Conservation (phyloP, 306 rosid species). For the Casuarina cunninghamiana region DNA sequence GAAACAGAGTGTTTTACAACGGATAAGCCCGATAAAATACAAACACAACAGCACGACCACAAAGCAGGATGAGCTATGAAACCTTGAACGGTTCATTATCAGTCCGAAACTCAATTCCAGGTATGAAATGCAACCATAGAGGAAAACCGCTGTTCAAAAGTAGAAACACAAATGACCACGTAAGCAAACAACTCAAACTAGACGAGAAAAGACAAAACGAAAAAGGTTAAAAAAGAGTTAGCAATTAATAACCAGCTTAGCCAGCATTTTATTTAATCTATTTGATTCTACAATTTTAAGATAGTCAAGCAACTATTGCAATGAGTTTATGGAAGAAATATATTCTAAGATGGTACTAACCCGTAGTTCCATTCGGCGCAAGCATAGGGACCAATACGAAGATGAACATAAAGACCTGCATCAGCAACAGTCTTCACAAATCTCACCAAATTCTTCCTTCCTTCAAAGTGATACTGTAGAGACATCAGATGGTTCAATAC, state of each 20-base stretch:
- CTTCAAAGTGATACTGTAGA: conserved; percentile 73
- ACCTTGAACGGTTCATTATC: conserved; percentile 87
- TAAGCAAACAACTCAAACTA: not conserved
- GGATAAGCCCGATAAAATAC: not conserved
- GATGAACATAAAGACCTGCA: conserved; percentile 81
- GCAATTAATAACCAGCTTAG: not conserved
- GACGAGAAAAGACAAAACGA: not conserved
- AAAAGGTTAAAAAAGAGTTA: not conserved
- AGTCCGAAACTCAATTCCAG: conserved; percentile 75
- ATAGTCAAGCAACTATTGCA: too few species aligned
- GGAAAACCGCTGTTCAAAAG: conserved; percentile 76
- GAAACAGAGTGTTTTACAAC: conserved; percentile 25
- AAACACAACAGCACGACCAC: conserved; percentile 2
- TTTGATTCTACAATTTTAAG: too few species aligned
- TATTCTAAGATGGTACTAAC: conserved; percentile 26
- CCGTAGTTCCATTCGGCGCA: conserved; percentile 99
- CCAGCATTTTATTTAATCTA: too few species aligned
- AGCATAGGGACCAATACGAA: conserved; percentile 91
- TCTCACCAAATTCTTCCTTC: conserved; percentile 68
- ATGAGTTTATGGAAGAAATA: too few species aligned
- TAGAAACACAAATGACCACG: conserved; percentile 10
- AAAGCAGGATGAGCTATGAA: conserved; percentile 6
- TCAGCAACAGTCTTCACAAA: conserved; percentile 80
- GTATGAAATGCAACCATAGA: conserved; percentile 82
- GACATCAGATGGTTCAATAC: conserved; percentile 7